phyloP scores from a whole-genome alignment of 2,329 filamentous ascomycete genomes.

The Hymenoscyphus infarciens region DNA sequence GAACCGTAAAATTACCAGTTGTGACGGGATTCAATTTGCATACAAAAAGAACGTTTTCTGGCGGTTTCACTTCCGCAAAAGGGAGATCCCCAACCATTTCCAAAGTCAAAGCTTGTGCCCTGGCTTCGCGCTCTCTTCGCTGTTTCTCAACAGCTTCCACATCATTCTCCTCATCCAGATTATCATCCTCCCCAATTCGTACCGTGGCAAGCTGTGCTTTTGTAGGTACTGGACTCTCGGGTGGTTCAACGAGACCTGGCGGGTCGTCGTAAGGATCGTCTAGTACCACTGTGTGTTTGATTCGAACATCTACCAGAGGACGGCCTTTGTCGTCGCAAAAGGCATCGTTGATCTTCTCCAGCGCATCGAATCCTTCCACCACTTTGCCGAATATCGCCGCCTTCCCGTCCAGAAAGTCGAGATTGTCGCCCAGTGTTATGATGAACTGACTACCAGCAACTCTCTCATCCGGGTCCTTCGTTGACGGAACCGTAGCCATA shows the following conservation, averaged over 20 bases:
- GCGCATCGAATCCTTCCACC: conserved; percentile 88
- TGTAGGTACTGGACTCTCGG: conserved; percentile 74
- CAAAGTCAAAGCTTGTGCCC: conserved; percentile 88
- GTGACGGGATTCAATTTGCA: conserved; percentile 98
- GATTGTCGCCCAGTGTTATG: conserved; percentile 82
- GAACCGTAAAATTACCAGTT: conserved; percentile 46
- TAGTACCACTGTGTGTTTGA: conserved; percentile 86
- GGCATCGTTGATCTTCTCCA: conserved; percentile 89
- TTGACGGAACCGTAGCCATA: conserved; percentile 85
- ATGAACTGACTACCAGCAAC: conserved; percentile 91
- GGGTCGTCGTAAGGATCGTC: conserved; percentile 93
- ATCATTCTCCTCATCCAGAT: conserved; percentile 69
- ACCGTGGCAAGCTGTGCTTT: conserved; percentile 87
- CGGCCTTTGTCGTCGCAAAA: conserved; percentile 84
- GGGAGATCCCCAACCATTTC: conserved; percentile 98
- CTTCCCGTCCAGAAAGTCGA: conserved; percentile 88
- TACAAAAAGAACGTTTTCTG: conserved; percentile 95
- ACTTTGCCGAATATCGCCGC: conserved; percentile 95
- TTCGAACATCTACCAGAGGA: conserved; percentile 89
- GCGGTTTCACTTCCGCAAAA: conserved; percentile 95
- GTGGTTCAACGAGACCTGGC: conserved; percentile 68
- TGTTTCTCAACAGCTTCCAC: conserved; percentile 75
- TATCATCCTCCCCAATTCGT: conserved; percentile 85
- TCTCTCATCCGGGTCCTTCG: conserved; percentile 73
- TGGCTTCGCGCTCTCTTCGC: conserved; percentile 82